phyloP scores from a whole-genome alignment of 495 filamentous ascomycete genomes.

The Gamarada debralockiae region DNA sequence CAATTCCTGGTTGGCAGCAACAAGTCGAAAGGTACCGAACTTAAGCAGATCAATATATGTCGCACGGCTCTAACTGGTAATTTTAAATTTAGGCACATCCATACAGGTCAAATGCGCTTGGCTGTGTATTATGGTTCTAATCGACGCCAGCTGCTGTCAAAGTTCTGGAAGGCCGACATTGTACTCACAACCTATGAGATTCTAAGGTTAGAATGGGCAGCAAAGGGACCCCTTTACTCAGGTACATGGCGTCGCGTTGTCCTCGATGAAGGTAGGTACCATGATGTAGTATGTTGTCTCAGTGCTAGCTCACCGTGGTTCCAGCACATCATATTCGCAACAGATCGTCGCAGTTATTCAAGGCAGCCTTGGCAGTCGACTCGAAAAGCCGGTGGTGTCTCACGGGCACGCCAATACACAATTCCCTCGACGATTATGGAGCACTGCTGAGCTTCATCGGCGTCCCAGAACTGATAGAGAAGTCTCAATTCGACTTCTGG shows the following conservation, averaged over 20 bases:
- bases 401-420: conserved; percentile 72
- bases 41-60: background rate
- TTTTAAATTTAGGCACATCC: background rate
- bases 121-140: conserved; percentile 1
- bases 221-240: background rate
- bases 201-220: background rate
- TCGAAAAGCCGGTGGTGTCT: conserved; percentile 76
- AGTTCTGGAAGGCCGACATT: background rate
- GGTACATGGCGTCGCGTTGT: background rate
- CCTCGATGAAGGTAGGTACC: background rate
- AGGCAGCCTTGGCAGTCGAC: conserved; percentile 60
- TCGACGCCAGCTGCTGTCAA: background rate
- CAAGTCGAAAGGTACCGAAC: background rate
- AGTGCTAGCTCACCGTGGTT: background rate
- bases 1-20: conserved; percentile 2
- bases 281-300: background rate
- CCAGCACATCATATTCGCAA: conserved; percentile 70
- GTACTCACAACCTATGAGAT: conserved; percentile 7
- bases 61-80: background rate
- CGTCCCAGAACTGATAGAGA: conserved; percentile 19
- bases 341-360: conserved; percentile 60
- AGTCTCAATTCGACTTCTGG: conserved; percentile 10
- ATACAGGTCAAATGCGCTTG: background rate
- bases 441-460: conserved; percentile 42
- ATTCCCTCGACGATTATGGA: conserved; percentile 43